These are phyloP conservation scores for Arthrinium puccinioides DNA, from an alignment of 2,329 filamentous ascomycete genomes.

Conservation along the genomic window DNA sequence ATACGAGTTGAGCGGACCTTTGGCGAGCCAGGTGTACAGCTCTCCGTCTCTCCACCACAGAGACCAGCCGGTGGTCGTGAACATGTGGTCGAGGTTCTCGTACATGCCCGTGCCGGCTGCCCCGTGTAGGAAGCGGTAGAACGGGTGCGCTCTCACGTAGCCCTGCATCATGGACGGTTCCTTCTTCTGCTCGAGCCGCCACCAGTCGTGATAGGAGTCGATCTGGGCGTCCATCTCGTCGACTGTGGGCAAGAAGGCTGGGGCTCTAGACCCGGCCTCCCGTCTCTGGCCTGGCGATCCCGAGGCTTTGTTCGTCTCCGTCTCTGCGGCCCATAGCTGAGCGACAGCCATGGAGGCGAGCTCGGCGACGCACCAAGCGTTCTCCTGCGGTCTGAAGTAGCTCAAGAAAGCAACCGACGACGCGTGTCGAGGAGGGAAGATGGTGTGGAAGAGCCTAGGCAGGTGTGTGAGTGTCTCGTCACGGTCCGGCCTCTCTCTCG, in stretches of 20 bases:
- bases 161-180: constrained; percentile 14
- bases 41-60: constrained; percentile 17
- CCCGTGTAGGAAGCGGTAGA: constrained; percentile 18
- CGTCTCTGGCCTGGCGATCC: no score
- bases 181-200: constrained; percentile 13
- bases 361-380: constrained; percentile 13
- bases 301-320: constrained; percentile 5
- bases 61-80: constrained; percentile 12
- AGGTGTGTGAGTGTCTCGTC: constrained; percentile 3
- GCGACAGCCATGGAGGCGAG: constrained; percentile 30
- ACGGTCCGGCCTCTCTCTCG: not conserved
- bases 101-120: constrained; percentile 18
- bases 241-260: constrained; percentile 12
- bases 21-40: constrained; percentile 14
- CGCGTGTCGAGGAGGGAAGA: constrained; percentile 15
- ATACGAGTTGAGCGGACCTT: constrained; percentile 17
- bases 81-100: constrained; percentile 15
- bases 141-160: constrained; percentile 12
- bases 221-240: constrained; percentile 17
- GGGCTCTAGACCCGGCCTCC: no score
- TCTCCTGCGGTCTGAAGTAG: constrained; percentile 13
- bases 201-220: constrained; percentile 19
- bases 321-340: constrained; percentile 17
- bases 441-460: constrained; percentile 14
- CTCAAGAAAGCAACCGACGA: constrained; percentile 14